Evolutionary conservation across 768 basidiomycete species (phyloP).

Genomic region (Hygrophorus russula): DNA sequence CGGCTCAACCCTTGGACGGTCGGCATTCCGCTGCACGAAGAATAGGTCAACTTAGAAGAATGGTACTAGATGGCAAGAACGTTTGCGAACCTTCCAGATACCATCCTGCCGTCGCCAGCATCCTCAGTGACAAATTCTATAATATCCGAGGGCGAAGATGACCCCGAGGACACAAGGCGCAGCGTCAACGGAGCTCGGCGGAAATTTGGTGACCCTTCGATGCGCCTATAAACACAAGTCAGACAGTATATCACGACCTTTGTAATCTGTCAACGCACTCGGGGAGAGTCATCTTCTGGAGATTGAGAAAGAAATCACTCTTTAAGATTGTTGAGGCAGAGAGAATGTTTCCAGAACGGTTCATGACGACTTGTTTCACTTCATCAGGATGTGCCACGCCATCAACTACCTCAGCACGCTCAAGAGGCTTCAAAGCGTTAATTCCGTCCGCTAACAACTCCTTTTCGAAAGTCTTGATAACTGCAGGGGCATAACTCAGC

Average conservation of each 20-base stretch:
- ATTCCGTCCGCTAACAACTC: slow-evolving; percentile 75
- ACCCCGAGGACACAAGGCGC: slow-evolving; percentile 17
- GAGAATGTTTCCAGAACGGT: slow-evolving; percentile 75
- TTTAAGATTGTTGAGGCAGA: slow-evolving; percentile 92
- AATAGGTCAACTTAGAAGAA: slow-evolving; percentile 4
- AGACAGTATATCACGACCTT: neutral
- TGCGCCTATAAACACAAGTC: slow-evolving; percentile 33
- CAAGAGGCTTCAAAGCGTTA: slow-evolving; percentile 72
- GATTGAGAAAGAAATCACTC: slow-evolving; percentile 85
- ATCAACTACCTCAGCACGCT: slow-evolving; percentile 52
- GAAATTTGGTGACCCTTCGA: slow-evolving; percentile 94
- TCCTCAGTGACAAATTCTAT: slow-evolving; percentile 27
- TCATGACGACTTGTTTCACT: slow-evolving; percentile 75
- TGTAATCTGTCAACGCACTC: slow-evolving; percentile 43
- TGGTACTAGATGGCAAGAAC: slow-evolving; percentile 3
- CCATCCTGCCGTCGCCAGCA: slow-evolving; percentile 40
- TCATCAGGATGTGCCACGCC: slow-evolving; percentile 84
- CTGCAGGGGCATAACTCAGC: slow-evolving; percentile 23
- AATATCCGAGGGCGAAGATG: slow-evolving; percentile 18
- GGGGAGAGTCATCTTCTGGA: slow-evolving; percentile 94
- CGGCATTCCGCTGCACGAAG: slow-evolving; percentile 75
- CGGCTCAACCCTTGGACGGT: slow-evolving; percentile 70
- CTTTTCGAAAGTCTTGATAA: slow-evolving; percentile 92
- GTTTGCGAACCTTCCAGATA: slow-evolving; percentile 62
- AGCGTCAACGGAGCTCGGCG: slow-evolving; percentile 65